These are phyloP conservation scores for Astragalus glycyphyllos DNA, from an alignment of 306 rosid species.

Conservation along the genomic window DNA sequence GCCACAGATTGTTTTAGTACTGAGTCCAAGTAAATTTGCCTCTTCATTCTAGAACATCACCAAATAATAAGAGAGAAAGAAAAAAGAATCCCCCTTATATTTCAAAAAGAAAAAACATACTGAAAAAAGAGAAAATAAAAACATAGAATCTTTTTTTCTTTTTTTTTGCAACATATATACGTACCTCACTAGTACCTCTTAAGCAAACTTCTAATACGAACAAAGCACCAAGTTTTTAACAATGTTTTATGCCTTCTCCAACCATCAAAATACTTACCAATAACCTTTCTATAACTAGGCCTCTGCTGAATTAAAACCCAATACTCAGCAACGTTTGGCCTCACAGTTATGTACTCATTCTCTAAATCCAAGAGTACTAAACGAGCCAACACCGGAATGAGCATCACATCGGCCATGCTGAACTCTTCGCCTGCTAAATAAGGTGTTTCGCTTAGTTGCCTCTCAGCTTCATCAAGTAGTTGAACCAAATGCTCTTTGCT, in stretches of 20 bases:
- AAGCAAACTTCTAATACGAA: slow-evolving; percentile 73
- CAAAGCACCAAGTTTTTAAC: slow-evolving; percentile 74
- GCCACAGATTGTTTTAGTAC: too few species aligned
- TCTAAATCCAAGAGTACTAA: slow-evolving; percentile 67
- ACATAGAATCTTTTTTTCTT: slow-evolving; percentile 37
- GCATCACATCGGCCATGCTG: slow-evolving; percentile 86
- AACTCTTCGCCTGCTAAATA: slow-evolving; percentile 80
- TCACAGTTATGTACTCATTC: slow-evolving; percentile 62
- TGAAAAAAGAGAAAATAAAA: neutral
- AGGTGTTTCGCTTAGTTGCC: slow-evolving; percentile 60
- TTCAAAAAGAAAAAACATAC: neutral
- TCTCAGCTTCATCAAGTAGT: slow-evolving; percentile 80
- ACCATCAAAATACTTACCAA: slow-evolving; percentile 79
- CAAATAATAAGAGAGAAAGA: slow-evolving; percentile 44
- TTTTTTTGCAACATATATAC: slow-evolving; percentile 14
- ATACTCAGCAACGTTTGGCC: slow-evolving; percentile 80
- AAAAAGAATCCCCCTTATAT: slow-evolving; percentile 39
- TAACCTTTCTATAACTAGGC: slow-evolving; percentile 87
- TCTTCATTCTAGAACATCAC: neutral
- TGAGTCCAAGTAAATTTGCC: too few species aligned
- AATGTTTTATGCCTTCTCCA: slow-evolving; percentile 89
- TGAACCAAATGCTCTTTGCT: slow-evolving; percentile 64
- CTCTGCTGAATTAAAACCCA: slow-evolving; percentile 90
- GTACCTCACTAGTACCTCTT: slow-evolving; percentile 66
- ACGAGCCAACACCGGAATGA: slow-evolving; percentile 75